Percentiles rank a stretch among this genome's conserved stretches.
These are phyloP conservation scores for Adenanthera pavonina DNA, from an alignment of 306 rosid genomes.

Conservation along the genomic window DNA sequence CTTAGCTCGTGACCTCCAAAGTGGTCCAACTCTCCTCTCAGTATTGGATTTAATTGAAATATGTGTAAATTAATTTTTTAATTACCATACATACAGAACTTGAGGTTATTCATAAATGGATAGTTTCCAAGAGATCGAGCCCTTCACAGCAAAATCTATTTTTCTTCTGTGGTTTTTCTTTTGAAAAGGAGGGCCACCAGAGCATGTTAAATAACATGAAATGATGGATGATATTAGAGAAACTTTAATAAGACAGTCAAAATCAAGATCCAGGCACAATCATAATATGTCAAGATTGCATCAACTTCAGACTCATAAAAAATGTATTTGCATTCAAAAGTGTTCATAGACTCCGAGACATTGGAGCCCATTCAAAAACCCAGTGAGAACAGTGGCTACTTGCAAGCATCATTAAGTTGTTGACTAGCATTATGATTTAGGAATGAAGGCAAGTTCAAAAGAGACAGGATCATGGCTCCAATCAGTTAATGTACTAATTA, in stretches of 20 bases:
- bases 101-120: not conserved
- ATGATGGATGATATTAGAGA: not conserved
- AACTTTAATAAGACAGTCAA: not conserved
- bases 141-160: not conserved
- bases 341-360: not conserved
- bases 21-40: not conserved
- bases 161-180: conserved; percentile 10
- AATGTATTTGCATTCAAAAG: not conserved
- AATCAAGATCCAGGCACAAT: not conserved
- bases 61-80: not conserved
- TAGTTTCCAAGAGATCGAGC: not conserved
- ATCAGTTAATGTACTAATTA: not conserved
- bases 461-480: not conserved
- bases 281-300: not conserved
- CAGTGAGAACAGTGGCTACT: conserved; percentile 22
- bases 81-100: not conserved
- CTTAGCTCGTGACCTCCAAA: not conserved
- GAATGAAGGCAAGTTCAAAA: not conserved
- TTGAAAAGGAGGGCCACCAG: not conserved
- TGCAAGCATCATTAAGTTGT: not conserved
- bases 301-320: conserved; percentile 5
- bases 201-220: conserved; percentile 22
- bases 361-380: not conserved
- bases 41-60: not conserved
- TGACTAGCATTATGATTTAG: conserved; percentile 2